Evolutionary conservation across 1,139 yeast species (phyloP).

Genomic region (Candida gigantensis): DNA sequence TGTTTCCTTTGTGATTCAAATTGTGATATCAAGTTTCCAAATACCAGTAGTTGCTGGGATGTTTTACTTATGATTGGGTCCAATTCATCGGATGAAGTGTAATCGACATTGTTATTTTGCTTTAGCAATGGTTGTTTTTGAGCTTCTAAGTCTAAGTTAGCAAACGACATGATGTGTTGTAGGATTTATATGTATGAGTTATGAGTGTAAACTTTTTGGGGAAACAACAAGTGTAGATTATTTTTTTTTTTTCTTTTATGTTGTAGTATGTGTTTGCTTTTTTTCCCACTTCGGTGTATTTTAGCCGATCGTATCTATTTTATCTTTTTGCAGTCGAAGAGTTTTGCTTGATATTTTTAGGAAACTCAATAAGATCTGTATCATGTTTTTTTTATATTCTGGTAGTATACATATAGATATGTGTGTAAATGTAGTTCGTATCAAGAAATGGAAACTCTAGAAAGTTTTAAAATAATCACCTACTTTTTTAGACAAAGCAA

Average conservation of each 20-base stretch:
- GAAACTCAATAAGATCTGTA: too few species aligned
- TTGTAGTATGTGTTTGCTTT: neutral
- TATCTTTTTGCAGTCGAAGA: too few species aligned
- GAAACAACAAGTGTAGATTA: neutral
- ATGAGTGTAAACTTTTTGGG: neutral
- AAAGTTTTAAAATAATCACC: too few species aligned
- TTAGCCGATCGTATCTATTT: neutral
- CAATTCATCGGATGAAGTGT: slow-evolving; percentile 23
- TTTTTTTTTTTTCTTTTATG: neutral
- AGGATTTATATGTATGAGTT: neutral
- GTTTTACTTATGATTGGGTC: slow-evolving; percentile 36
- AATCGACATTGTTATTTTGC: neutral
- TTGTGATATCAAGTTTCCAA: slow-evolving; percentile 50
- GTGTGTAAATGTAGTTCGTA: too few species aligned
- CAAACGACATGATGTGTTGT: slow-evolving; percentile 54
- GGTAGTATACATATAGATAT: too few species aligned
- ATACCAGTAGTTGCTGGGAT: slow-evolving; percentile 46
- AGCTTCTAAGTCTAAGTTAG: slow-evolving; percentile 58
- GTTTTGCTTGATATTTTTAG: too few species aligned
- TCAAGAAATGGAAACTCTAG: too few species aligned
- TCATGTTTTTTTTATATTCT: too few species aligned
- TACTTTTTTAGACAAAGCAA: too few species aligned
- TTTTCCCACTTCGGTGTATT: neutral
- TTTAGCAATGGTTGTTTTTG: slow-evolving; percentile 32
- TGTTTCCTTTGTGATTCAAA: slow-evolving; percentile 50